These are phyloP conservation scores for Hygrophila difformis DNA, from an alignment of 257 asterid genomes.

Conservation along the genomic window DNA sequence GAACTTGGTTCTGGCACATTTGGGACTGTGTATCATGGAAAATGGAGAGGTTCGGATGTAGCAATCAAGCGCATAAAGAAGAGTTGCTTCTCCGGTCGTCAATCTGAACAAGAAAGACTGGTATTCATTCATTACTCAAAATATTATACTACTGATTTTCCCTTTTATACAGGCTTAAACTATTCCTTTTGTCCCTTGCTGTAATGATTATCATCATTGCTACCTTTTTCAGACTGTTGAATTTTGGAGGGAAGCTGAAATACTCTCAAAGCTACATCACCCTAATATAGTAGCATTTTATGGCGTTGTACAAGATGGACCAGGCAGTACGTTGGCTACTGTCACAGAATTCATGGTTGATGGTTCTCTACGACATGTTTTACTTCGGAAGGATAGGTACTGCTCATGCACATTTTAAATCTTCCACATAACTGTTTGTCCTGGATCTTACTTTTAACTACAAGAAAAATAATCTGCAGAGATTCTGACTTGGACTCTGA, in stretches of 20 bases:
- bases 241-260: constrained; percentile 67
- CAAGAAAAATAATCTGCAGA: not conserved
- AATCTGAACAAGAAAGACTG: constrained; percentile 74
- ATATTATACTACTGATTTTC: too few relatives aligned
- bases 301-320: constrained; percentile 67
- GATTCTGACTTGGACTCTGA: not conserved
- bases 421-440: not conserved
- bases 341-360: constrained; percentile 61
- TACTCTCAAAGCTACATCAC: constrained; percentile 64
- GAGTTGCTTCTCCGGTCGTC: constrained; percentile 66
- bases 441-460: not conserved
- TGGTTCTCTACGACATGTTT: constrained; percentile 57
- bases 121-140: constrained; percentile 21
- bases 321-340: constrained; percentile 58
- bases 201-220: constrained; percentile 9
- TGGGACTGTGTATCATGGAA: constrained; percentile 41
- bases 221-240: constrained; percentile 35
- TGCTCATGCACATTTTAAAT: not conserved
- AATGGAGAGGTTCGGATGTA: constrained; percentile 60
- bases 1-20: constrained; percentile 46
- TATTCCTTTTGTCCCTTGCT: constrained; percentile 4
- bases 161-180: too few relatives aligned
- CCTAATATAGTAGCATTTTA: constrained; percentile 66
- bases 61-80: constrained; percentile 76
- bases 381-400: constrained; percentile 60